Evolutionary conservation across 202 grass and related monocot species (phyloP), one percentile per base, ranked within the genome.

Genomic region (Digitaria exilis): DNA sequence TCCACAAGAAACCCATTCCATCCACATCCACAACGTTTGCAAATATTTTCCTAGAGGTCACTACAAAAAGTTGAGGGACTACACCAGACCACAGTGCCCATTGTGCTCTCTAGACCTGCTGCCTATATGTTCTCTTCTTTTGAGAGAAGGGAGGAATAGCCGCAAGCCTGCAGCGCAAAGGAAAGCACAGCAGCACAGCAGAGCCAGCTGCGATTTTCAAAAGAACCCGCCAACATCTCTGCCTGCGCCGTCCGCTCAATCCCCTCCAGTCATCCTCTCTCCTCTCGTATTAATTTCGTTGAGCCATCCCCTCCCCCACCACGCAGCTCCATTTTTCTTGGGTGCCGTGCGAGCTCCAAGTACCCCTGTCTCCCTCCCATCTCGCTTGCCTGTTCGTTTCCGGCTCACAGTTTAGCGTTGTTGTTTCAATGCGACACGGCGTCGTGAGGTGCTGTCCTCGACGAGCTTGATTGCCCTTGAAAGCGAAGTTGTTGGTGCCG

Each of bases 51-150:
- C 3, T 70, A 80, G 10, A 51, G 78, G 39, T 69, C 67, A 55
- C 46, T 90, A 45, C 73, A 86, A 79, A 89, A 83, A 60, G 79
- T 54, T 62, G 79, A 4, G 26, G 65, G 54, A 35, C 77, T 71
- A 78, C 64, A 71, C 41, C 22, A 11, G 39, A 51, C 45, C 34
- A 65, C 65, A 42, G 70, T 60, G 73, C 49, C 69, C 78, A 42
- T 62, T 46, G 58, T 14, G 57, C 62, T 65, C 42, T 71, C 52
- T 68, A 62, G 77, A 57, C 64, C 50, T 56, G 64, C 46, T 50
- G 44, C 69, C 69, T 72, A 50, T 80, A 35, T 81, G 80, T 81
- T 87, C 91, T 87, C 89, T 85, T 75, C 88, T 91, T 92, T 92
- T 43, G 75, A 90, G 83, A 59, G 86, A 88, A 72, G 84, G 75